phyloP scores from a whole-genome alignment of 768 basidiomycete species.

The Lenzites betulinus region DNA sequence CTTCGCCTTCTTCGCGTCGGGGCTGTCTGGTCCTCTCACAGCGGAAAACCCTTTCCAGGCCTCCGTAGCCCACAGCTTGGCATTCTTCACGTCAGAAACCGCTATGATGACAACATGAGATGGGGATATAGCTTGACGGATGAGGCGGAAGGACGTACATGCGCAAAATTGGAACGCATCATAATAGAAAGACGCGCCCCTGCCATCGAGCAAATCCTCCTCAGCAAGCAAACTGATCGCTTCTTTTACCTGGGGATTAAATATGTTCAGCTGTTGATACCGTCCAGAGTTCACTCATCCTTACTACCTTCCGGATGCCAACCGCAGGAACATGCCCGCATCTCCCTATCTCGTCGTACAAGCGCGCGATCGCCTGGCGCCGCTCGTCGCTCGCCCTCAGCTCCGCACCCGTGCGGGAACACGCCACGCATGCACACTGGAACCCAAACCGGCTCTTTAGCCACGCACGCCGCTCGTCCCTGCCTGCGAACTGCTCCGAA shows the following conservation, averaged over 20 bases:
- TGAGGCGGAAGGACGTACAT: neutral
- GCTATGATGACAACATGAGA: neutral
- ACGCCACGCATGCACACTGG: conserved; percentile 27
- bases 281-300: no score
- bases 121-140: no score
- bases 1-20: conserved; percentile 15
- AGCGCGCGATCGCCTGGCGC: conserved; percentile 14
- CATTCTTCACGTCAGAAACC: conserved; percentile 10
- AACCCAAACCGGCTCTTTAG: conserved; percentile 23
- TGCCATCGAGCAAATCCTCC: conserved; percentile 22
- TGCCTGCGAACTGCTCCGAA: conserved; percentile 9
- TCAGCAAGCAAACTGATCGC: conserved; percentile 25
- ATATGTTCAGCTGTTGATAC: no score
- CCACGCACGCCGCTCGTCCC: conserved; percentile 18
- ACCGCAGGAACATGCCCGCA: conserved; percentile 23
- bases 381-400: conserved; percentile 24
- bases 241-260: conserved; percentile 21
- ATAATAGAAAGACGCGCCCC: conserved; percentile 26
- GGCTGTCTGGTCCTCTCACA: conserved; percentile 1
- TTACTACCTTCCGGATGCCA: conserved; percentile 25
- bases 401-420: conserved; percentile 21
- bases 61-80: conserved; percentile 15
- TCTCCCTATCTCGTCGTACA: conserved; percentile 26
- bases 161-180: conserved; percentile 32
- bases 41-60: conserved; percentile 10